These are phyloP conservation scores for Pichia deserticola DNA, from an alignment of 805 yeast species.

Conservation along the genomic window DNA sequence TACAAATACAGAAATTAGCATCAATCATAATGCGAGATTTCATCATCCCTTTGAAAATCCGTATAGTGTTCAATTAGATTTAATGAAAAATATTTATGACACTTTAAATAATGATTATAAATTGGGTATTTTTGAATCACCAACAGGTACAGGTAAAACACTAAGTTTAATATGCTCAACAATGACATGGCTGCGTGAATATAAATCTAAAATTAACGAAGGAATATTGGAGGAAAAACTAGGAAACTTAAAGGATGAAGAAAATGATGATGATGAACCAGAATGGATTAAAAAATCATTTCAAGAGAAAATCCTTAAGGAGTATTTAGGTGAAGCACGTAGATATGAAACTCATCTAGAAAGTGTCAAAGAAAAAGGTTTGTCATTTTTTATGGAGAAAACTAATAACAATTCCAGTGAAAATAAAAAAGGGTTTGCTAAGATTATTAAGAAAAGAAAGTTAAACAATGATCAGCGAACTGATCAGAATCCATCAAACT, in stretches of 20 bases:
- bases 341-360: constrained; percentile 38
- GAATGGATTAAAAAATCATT: constrained; percentile 31
- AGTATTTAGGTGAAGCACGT: constrained; percentile 22
- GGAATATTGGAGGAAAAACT: constrained; percentile 7
- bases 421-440: constrained; percentile 16
- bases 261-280: constrained; percentile 36
- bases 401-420: background rate
- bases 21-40: constrained; percentile 23
- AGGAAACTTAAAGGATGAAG: constrained; percentile 18
- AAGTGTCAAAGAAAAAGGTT: constrained; percentile 25
- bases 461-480: background rate
- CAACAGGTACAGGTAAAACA: constrained; percentile 94
- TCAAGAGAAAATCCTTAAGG: constrained; percentile 27
- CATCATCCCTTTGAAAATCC: constrained; percentile 73
- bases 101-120: constrained; percentile 47
- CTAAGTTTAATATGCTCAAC: constrained; percentile 79
- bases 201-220: constrained; percentile 9
- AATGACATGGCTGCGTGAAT: constrained; percentile 61
- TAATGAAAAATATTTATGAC: constrained; percentile 71
- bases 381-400: constrained; percentile 15
- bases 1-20: too few species aligned
- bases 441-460: constrained; percentile 22
- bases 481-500: background rate
- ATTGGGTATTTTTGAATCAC: constrained; percentile 81
- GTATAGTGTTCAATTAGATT: constrained; percentile 64